phyloP scores from a whole-genome alignment of 371 early-diverging fungal genomes.

The Apophysomyces trapeziformis region DNA sequence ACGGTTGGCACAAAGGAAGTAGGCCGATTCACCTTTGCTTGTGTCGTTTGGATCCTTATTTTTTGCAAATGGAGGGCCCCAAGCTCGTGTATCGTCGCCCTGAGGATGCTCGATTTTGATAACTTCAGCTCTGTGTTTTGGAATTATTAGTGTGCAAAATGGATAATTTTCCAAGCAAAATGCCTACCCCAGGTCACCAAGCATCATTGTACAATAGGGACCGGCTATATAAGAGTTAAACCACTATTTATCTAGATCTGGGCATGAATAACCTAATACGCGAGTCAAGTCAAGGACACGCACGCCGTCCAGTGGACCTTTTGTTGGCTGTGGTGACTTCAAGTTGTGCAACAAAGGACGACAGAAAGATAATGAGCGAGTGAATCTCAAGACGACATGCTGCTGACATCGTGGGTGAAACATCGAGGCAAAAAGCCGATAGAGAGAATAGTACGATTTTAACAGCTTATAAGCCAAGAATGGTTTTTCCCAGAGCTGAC shows the following conservation, averaged over 20 bases:
- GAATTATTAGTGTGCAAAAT: too few relatives aligned
- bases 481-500: background rate
- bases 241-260: constrained; percentile 3
- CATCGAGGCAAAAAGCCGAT: constrained; percentile 2
- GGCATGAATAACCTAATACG: constrained; percentile 65
- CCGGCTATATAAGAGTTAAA: constrained; percentile 54
- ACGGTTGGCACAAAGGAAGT: constrained; percentile 89
- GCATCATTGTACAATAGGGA: constrained; percentile 84
- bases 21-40: constrained; percentile 74
- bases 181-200: constrained; percentile 84
- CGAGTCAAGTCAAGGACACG: constrained; percentile 85
- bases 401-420: background rate
- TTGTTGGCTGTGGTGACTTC: background rate
- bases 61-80: constrained; percentile 80
- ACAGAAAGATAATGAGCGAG: constrained; percentile 1
- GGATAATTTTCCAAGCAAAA: too few relatives aligned
- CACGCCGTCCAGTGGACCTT: constrained; percentile 72
- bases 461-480: too few relatives aligned
- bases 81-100: constrained; percentile 87
- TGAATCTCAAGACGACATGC: background rate
- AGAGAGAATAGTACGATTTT: too few relatives aligned
- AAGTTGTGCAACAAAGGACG: background rate
- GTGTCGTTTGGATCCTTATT: constrained; percentile 44
- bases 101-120: constrained; percentile 88
- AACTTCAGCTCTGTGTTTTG: constrained; percentile 75